A percentile compares a stretch with the other conserved stretches of the same genome.
These are phyloP conservation scores for Suillus paluster DNA, from an alignment of 768 basidiomycete genomes.

Conservation along the genomic window DNA sequence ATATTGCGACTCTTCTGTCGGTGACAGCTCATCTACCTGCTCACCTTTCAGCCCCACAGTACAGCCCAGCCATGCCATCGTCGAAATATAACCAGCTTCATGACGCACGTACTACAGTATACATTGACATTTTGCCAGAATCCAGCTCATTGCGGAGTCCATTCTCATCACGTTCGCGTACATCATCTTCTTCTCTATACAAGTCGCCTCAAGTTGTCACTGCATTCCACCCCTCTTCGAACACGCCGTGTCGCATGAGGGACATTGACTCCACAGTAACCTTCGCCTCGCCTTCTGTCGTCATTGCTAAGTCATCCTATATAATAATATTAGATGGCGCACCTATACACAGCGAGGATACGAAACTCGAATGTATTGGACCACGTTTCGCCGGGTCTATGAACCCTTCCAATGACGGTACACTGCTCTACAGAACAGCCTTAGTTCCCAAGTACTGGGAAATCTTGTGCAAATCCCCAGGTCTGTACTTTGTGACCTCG, in stretches of 20 bases:
- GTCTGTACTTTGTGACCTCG: conserved; percentile 35
- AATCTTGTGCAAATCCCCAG: conserved; percentile 56
- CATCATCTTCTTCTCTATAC: not conserved
- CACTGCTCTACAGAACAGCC: conserved; percentile 60
- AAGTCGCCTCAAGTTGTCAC: not conserved
- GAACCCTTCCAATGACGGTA: conserved; percentile 33
- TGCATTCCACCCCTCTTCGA: conserved; percentile 9
- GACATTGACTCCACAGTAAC: conserved; percentile 71
- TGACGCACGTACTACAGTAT: conserved; percentile 33
- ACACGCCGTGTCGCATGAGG: conserved; percentile 53
- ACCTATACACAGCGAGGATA: conserved; percentile 39
- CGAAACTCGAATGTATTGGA: conserved; percentile 37
- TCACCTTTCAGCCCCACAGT: conserved; percentile 18
- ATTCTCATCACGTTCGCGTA: too few species aligned
- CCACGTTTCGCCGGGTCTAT: conserved; percentile 32
- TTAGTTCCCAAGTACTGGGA: conserved; percentile 72
- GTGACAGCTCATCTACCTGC: conserved; percentile 22
- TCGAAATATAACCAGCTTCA: conserved; percentile 26
- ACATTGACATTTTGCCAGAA: conserved; percentile 37
- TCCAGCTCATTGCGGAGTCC: conserved; percentile 9
- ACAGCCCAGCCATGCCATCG: conserved; percentile 25
- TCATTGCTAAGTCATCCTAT: conserved; percentile 59
- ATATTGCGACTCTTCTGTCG: conserved; percentile 22
- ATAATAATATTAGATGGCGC: conserved; percentile 52
- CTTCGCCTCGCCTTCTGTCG: conserved; percentile 53